A percentile compares a stretch with the other conserved stretches of the same genome.
phyloP scores from a whole-genome alignment of 202 grass and related monocot species.

The Bolboschoenoplectus hybrid region DNA sequence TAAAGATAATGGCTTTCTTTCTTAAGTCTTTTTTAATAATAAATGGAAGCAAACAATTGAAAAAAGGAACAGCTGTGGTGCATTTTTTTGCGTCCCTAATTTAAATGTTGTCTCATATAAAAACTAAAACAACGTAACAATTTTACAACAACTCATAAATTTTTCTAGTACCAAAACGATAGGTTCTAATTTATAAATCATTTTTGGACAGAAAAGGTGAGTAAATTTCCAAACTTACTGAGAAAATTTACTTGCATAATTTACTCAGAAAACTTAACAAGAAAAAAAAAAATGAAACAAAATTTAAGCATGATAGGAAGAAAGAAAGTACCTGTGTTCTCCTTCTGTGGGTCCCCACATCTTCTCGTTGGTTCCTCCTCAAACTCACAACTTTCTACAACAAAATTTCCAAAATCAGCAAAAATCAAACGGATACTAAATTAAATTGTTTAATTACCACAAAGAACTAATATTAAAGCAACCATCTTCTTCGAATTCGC shows the following conservation, averaged over 20 bases:
- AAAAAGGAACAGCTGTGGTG: background rate
- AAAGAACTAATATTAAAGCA: background rate
- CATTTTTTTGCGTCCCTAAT: background rate
- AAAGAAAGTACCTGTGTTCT: slow-evolving; percentile 25
- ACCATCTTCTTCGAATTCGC: slow-evolving; percentile 54
- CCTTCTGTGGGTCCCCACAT: background rate
- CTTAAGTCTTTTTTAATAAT: too few species aligned
- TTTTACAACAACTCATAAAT: background rate
- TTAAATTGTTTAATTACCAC: background rate
- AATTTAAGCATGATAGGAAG: background rate
- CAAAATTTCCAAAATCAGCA: slow-evolving; percentile 32
- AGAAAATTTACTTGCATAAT: background rate
- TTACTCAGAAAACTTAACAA: background rate
- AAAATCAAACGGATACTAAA: background rate
- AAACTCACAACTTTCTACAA: slow-evolving; percentile 51
- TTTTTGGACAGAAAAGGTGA: background rate
- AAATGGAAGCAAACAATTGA: background rate
- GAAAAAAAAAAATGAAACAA: background rate
- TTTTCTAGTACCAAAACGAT: background rate
- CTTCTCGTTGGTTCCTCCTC: slow-evolving; percentile 17
- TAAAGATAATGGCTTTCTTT: too few species aligned
- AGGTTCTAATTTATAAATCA: background rate
- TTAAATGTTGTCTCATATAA: background rate
- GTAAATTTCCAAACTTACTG: background rate
- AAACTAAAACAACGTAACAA: background rate